Evolutionary conservation across 2,329 filamentous ascomycete genomes (phyloP).

Genomic region (Hypoxylon sp.): DNA sequence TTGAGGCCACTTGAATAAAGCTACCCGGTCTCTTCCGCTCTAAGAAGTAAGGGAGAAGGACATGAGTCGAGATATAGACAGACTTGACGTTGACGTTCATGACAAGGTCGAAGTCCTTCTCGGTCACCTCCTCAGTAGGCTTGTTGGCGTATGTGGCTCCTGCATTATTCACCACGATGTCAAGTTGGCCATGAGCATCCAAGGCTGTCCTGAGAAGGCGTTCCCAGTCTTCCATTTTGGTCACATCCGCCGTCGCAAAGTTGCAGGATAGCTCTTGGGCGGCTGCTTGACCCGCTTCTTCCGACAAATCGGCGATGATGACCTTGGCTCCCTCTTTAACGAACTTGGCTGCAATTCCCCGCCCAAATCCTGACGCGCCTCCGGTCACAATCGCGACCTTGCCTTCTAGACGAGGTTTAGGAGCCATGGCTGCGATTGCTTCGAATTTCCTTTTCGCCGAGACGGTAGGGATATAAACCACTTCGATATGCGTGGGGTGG

Average conservation of each 20-base stretch:
- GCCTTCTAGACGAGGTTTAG: slow-evolving; percentile 55
- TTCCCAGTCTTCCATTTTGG: slow-evolving; percentile 68
- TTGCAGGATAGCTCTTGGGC: slow-evolving; percentile 62
- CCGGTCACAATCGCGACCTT: slow-evolving; percentile 65
- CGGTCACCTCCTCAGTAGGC: slow-evolving; percentile 74
- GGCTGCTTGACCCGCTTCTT: slow-evolving; percentile 64
- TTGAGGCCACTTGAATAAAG: slow-evolving; percentile 77
- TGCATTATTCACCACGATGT: slow-evolving; percentile 74
- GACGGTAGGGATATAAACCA: not conserved
- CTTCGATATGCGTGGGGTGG: not conserved
- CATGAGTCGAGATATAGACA: slow-evolving; percentile 72
- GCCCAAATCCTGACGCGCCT: slow-evolving; percentile 75
- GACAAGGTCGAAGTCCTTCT: slow-evolving; percentile 75
- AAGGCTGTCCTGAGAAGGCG: slow-evolving; percentile 62
- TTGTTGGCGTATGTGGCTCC: slow-evolving; percentile 73
- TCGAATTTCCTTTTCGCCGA: not conserved
- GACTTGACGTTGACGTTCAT: slow-evolving; percentile 79
- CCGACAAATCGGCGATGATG: slow-evolving; percentile 73
- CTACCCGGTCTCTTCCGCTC: slow-evolving; percentile 69
- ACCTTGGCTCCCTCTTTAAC: slow-evolving; percentile 72
- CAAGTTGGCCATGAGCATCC: slow-evolving; percentile 65
- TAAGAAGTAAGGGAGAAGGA: slow-evolving; percentile 73
- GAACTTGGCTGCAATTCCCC: slow-evolving; percentile 72
- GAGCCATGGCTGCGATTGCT: slow-evolving; percentile 32
- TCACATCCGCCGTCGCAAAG: slow-evolving; percentile 66